Evolutionary conservation across 1,284 basidiomycete species (phyloP), one percentile per base, ranked within the genome.

Genomic region (Fomes fomentarius): DNA sequence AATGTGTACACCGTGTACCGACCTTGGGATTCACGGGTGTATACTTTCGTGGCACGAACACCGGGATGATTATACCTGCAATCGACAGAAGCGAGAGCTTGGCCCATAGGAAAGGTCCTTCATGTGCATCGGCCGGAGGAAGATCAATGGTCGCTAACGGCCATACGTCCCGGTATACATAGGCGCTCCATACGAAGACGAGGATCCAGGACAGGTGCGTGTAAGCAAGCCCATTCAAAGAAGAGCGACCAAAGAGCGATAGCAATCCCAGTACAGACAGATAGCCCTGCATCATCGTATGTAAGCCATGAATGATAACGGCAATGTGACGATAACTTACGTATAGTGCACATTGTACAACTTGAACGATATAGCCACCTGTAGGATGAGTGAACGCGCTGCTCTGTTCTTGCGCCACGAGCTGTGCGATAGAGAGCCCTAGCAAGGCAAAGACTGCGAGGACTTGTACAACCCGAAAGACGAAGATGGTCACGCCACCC

Each of bases 141-240:
- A 74, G 64, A 40, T 69, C 64, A 61, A 63, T 82, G 0, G 83
- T 88, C 15, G 77, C 71, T 1, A 86, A 64, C 5, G 88, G 87
- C 69, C 78, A 83, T 12, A 89, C 50, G 66, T 89, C 84, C 19
- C 87, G 79, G 66, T 85, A 86, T 6, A 73, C 67, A 65, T 81
- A 87, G 12, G 61, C 45, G 12, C 38, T 26, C 58, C 60, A 62
- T 1, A 33, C 33, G 9, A 40, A 24, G 10, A 62, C 43, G 10
- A 58, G 49, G 11, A 64, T 37, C n/a, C 41, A 22, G 1, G 53
- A 50, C 8, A 28, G 14, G 15, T 54, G 53, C 10, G 26, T 22
- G 28, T 30, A 54, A 1, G 46, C 52, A 19, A 26, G 46, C 15
- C 3, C 4, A 17, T 17, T 37, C 8, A 47, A 3, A 3, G 26